Evolutionary conservation across 2,329 filamentous ascomycete genomes (phyloP).

Genomic region (Phaeosphaeria sp.): DNA sequence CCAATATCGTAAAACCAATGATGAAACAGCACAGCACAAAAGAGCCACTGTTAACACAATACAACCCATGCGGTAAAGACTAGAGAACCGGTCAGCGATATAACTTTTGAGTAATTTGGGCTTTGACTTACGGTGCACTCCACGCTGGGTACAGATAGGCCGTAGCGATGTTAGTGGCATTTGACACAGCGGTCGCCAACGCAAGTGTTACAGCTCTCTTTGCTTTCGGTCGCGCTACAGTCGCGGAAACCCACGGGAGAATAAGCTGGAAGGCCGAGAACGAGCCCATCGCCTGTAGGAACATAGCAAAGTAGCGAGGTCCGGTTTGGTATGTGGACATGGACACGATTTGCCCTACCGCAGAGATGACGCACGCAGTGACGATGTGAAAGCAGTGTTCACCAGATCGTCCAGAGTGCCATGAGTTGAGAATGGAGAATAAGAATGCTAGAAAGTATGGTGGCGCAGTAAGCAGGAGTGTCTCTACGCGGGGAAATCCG

Average conservation of each 20-base stretch:
- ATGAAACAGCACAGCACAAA: slow-evolving; percentile 19
- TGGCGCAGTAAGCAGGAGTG: slow-evolving; percentile 64
- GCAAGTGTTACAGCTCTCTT: slow-evolving; percentile 42
- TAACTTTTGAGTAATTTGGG: not conserved
- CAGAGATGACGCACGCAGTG: slow-evolving; percentile 20
- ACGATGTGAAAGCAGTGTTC: slow-evolving; percentile 60
- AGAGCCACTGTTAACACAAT: slow-evolving; percentile 26
- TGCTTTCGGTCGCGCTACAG: slow-evolving; percentile 41
- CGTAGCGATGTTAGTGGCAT: slow-evolving; percentile 46
- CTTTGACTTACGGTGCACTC: slow-evolving; percentile 19
- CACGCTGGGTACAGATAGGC: slow-evolving; percentile 27
- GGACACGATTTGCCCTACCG: slow-evolving; percentile 39
- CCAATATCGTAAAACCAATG: slow-evolving; percentile 22
- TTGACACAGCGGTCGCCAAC: slow-evolving; percentile 43
- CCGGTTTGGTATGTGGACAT: slow-evolving; percentile 59
- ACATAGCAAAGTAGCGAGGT: slow-evolving; percentile 68
- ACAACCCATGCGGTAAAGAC: slow-evolving; percentile 31
- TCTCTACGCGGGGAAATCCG: slow-evolving; percentile 60
- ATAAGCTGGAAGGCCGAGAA: slow-evolving; percentile 39
- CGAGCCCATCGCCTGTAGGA: slow-evolving; percentile 49
- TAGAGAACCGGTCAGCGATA: not conserved
- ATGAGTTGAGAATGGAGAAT: slow-evolving; percentile 62
- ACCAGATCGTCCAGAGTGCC: slow-evolving; percentile 60
- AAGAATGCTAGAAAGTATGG: slow-evolving; percentile 67
- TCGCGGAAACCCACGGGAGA: slow-evolving; percentile 42